Evolutionary conservation across 2,329 filamentous ascomycete species (phyloP).

Genomic region (Sporothrix brasiliensis): DNA sequence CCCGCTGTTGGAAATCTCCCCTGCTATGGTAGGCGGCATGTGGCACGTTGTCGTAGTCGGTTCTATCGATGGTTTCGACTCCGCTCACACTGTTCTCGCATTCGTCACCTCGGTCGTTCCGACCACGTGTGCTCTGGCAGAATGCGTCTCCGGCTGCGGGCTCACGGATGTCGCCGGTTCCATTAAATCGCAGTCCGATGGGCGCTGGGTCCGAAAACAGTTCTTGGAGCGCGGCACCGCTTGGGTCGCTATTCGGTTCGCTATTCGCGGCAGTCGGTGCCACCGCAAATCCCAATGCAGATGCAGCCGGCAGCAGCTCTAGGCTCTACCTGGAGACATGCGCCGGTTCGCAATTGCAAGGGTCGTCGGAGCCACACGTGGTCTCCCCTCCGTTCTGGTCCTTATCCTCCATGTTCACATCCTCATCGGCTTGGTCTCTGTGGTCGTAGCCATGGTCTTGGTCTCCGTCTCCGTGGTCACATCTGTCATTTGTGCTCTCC

Average conservation of each 20-base stretch:
- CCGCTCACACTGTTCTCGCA: background rate
- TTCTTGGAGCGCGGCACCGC: conserved; percentile 4
- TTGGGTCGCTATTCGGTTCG: conserved; percentile 17
- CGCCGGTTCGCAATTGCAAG: background rate
- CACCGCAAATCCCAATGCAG: background rate
- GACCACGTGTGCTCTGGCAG: background rate
- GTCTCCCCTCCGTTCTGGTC: background rate
- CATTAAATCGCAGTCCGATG: background rate
- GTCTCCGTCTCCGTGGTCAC: background rate
- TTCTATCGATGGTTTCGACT: conserved; percentile 2
- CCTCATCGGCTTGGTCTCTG: background rate
- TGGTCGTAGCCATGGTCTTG: background rate
- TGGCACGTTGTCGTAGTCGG: conserved; percentile 1
- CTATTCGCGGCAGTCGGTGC: background rate
- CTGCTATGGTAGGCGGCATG: background rate
- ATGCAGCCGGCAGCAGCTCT: background rate
- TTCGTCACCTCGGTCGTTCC: background rate
- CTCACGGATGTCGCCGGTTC: background rate
- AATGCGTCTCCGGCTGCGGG: background rate
- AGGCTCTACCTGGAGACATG: background rate
- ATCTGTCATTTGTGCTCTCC: background rate
- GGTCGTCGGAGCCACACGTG: background rate
- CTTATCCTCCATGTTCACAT: background rate
- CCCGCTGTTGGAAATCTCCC: conserved; percentile 3
- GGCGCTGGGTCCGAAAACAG: background rate